Percentiles rank a stretch among this genome's conserved stretches.
phyloP scores from a whole-genome alignment of 352 stramenopile genomes.

The Globisporangium canariense region DNA sequence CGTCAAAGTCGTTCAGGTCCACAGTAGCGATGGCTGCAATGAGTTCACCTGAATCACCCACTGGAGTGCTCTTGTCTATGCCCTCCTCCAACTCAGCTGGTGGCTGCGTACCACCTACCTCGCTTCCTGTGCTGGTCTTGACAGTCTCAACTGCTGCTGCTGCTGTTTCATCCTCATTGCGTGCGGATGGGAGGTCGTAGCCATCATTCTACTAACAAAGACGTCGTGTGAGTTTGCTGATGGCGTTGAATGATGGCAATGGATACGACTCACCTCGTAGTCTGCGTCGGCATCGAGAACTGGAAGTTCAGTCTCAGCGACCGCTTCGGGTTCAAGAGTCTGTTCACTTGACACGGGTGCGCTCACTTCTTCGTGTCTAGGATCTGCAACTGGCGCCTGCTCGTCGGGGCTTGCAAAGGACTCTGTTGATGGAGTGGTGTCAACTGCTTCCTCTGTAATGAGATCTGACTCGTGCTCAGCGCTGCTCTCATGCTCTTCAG shows the following conservation, averaged over 20 bases:
- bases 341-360: not conserved
- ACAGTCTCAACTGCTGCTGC: not conserved
- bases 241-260: not conserved
- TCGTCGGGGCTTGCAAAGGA: not conserved
- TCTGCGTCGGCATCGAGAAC: not conserved
- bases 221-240: not conserved
- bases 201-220: not conserved
- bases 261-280: not conserved
- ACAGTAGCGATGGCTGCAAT: not conserved
- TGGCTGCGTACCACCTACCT: not conserved
- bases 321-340: not conserved
- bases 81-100: not conserved
- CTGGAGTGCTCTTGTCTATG: not conserved
- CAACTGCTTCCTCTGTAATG: not conserved
- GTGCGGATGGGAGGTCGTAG: not conserved
- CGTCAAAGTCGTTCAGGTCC: slow-evolving; percentile 19
- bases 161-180: not conserved
- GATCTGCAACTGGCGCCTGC: not conserved
- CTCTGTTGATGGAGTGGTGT: too few relatives aligned
- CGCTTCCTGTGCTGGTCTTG: not conserved
- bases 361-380: not conserved
- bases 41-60: not conserved
- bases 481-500: not conserved
- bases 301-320: not conserved
- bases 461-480: not conserved